phyloP scores from a whole-genome alignment of 2,329 filamentous ascomycete species.

The Alternaria sp. region DNA sequence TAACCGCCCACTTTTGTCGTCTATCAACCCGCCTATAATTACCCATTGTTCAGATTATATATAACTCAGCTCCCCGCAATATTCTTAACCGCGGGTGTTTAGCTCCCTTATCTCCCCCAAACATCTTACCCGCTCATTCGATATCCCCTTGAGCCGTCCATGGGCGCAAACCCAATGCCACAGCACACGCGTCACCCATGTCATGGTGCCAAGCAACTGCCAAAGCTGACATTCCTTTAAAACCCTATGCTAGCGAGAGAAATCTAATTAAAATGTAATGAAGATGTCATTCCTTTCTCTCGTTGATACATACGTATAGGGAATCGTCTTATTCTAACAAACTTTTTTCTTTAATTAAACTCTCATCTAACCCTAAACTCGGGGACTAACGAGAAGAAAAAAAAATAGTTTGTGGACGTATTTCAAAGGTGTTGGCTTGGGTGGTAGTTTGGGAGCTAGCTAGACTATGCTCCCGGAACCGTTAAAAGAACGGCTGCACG shows the following conservation, averaged over 20 bases:
- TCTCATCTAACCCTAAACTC: not conserved
- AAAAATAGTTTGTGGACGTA: not conserved
- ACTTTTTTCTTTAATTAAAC: no score
- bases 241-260: no score
- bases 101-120: not conserved
- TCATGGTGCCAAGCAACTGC: no score
- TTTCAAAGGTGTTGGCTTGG: not conserved
- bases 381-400: not conserved
- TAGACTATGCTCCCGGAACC: not conserved
- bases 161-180: not conserved
- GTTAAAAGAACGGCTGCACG: not conserved
- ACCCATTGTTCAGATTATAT: not conserved
- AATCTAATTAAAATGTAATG: no score
- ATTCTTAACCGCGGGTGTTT: not conserved
- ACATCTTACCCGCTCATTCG: constrained; percentile 1
- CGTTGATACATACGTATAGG: no score
- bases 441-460: not conserved
- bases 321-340: no score
- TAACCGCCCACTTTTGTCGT: not conserved
- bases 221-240: no score
- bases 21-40: not conserved
- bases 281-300: no score
- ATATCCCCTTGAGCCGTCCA: not conserved
- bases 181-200: no score
- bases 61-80: not conserved